These are phyloP conservation scores for Myrmaecium sp. DNA, from an alignment of 2,329 filamentous ascomycete genomes.

Conservation along the genomic window DNA sequence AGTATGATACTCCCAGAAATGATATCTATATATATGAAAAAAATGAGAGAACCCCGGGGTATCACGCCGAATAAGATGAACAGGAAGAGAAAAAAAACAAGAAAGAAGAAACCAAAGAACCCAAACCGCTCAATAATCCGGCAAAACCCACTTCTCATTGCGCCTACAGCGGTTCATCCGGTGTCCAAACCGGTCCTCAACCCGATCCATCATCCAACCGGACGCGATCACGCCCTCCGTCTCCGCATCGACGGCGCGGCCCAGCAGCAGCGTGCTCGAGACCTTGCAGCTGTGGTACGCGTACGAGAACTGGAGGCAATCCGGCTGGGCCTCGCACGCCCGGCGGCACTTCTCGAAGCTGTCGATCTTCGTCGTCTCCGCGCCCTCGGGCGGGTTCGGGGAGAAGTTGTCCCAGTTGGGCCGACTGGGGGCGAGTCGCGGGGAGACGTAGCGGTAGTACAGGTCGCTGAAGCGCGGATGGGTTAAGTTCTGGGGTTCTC, in stretches of 20 bases:
- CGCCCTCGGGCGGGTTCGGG: constrained; percentile 1
- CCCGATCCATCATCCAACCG: constrained; percentile 3
- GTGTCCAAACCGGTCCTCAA: not conserved
- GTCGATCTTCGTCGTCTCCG: constrained; percentile 2
- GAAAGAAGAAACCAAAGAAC: no score
- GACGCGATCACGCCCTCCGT: not conserved
- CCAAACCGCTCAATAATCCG: no score
- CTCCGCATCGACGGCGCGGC: not conserved
- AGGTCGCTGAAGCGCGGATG: constrained; percentile 19
- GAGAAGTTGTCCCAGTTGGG: constrained; percentile 19
- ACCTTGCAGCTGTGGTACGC: constrained; percentile 9
- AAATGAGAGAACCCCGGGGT: no score
- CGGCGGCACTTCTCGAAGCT: constrained; percentile 15
- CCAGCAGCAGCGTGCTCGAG: constrained; percentile 1
- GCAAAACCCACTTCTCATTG: no score
- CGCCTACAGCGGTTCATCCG: not conserved
- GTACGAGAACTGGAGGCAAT: constrained; percentile 20
- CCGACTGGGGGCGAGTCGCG: constrained; percentile 11
- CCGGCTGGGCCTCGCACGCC: constrained; percentile 15
- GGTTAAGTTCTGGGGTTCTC: constrained; percentile 15
- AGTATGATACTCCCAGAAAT: no score
- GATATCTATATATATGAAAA: no score
- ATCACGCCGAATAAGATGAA: no score
- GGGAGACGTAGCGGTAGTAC: constrained; percentile 16
- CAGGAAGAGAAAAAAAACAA: no score